Base-by-base conservation (phyloP, 371 early-diverging fungal genomes). In the Apophysomyces elegans region DNA sequence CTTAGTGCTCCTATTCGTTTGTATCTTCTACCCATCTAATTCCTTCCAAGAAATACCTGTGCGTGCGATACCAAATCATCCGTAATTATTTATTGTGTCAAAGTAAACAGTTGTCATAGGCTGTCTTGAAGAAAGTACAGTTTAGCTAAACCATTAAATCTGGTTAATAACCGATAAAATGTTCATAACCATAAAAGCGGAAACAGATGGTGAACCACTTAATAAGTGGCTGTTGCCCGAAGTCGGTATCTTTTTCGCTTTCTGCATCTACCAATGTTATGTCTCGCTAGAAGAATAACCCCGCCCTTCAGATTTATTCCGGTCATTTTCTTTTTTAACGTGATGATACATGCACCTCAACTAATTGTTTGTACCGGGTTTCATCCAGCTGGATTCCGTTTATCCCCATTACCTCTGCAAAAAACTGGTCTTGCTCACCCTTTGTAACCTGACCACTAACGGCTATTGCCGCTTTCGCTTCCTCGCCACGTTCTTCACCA, bases 391-490 rank as follows among this genome's bases (percentile, higher is more conserved):
- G 74, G 13, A 79, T 67, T 65, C 72, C 75, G 41, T 70, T 76
- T 39, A 66, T 70, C 8, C 82, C 82, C n/a, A 83, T 60, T 12
- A 83, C 73, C 37, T 83, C 84, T 43, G 77, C 73, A 62, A 83
- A 83, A 14, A 83, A 83, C 5, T 74, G 76, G 37, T 83, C 79
- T 50, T 83, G 77, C 47, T 79, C 80, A 12, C 78, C 81, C 58
- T 77, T 71, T 5, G 79, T 80, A 8, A 83, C 77, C 62, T 77
- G 69, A 1, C 84, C 84, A 62, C 76, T 79, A 8, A 80, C 80
- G 11, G 81, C 84, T 61, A 83, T 54, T 5, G 80, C 84, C 1
- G 84, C 84, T 62, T 66, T 69, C 18, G 58, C 68, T 66, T 67
- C 65, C 47, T 66, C 64, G 1, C 69, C 71, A 14, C 69, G 71